These are phyloP conservation scores for Amanita brunnescens DNA, from an alignment of 768 basidiomycete species.

Conservation along the genomic window DNA sequence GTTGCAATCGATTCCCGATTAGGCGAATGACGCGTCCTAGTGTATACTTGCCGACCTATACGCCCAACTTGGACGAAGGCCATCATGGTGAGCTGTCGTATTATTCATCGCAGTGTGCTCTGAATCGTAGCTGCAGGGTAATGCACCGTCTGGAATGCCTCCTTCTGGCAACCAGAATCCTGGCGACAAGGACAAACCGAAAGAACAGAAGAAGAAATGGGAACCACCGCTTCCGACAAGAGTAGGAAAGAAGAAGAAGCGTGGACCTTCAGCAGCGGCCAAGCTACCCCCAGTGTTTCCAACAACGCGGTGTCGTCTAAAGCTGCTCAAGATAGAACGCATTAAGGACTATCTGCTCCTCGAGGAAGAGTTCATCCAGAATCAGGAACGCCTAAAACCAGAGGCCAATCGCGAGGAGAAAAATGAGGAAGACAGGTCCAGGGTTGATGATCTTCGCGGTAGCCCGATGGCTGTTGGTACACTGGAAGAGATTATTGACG, in stretches of 20 bases:
- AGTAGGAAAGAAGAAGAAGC: constrained; percentile 94
- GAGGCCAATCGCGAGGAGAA: constrained; percentile 86
- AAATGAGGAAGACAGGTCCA: constrained; percentile 89
- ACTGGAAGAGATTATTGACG: constrained; percentile 95
- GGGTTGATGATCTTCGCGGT: constrained; percentile 90
- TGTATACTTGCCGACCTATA: constrained; percentile 6
- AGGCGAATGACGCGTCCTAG: constrained; percentile 45
- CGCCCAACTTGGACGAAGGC: constrained; percentile 6
- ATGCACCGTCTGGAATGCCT: constrained; percentile 59
- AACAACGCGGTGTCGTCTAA: constrained; percentile 90
- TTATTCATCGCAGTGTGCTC: neutral
- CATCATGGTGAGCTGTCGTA: constrained; percentile 19
- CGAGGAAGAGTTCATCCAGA: constrained; percentile 91
- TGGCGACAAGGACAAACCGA: constrained; percentile 38
- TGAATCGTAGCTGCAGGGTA: constrained; percentile 42
- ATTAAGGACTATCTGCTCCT: constrained; percentile 96
- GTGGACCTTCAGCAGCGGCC: constrained; percentile 84
- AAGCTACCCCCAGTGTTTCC: constrained; percentile 92
- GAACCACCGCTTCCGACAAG: constrained; percentile 96
- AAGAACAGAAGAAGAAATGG: constrained; percentile 87
- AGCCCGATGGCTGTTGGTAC: constrained; percentile 98
- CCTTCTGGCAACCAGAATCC: constrained; percentile 25
- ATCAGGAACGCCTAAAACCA: constrained; percentile 86
- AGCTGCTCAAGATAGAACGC: constrained; percentile 92
- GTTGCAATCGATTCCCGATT: constrained; percentile 25